Percentiles rank a stretch among this genome's conserved stretches.
phyloP scores from a whole-genome alignment of 768 basidiomycete genomes.

The Dentipellis sp. region DNA sequence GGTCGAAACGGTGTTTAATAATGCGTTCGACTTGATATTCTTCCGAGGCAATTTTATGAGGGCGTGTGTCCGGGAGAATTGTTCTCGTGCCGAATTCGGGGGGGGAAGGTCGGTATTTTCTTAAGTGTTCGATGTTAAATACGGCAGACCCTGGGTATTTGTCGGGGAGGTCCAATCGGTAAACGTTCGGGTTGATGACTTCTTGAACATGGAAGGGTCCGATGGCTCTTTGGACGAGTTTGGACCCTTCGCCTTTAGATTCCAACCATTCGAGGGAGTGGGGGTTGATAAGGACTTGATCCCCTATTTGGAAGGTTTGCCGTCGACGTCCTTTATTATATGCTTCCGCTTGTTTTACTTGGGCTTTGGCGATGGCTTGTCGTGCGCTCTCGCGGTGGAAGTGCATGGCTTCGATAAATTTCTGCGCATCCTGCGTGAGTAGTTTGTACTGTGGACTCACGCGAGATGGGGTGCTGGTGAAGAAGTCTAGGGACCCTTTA shows the following conservation, averaged over 20 bases:
- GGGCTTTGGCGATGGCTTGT: conserved; percentile 10
- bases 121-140: conserved; percentile 18
- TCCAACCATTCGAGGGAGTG: conserved; percentile 13
- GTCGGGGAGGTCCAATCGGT: conserved; percentile 11
- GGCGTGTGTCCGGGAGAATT: neutral
- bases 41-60: neutral
- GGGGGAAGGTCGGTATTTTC: conserved; percentile 13
- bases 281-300: conserved; percentile 15
- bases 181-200: conserved; percentile 17
- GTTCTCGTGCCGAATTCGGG: conserved; percentile 4
- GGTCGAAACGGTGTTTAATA: neutral
- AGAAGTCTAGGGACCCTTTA: neutral
- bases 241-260: conserved; percentile 16
- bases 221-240: conserved; percentile 10
- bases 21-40: conserved; percentile 6
- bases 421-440: too few species aligned
- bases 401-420: neutral
- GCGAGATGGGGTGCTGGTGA: neutral
- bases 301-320: conserved; percentile 15
- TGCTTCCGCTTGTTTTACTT: conserved; percentile 3
- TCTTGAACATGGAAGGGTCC: conserved; percentile 19
- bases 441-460: neutral
- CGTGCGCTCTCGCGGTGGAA: conserved; percentile 5
- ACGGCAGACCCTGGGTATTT: conserved; percentile 17
- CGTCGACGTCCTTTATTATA: conserved; percentile 13